These are phyloP conservation scores for Fraxinus anomala DNA, from an alignment of 257 asterid genomes.

Conservation along the genomic window DNA sequence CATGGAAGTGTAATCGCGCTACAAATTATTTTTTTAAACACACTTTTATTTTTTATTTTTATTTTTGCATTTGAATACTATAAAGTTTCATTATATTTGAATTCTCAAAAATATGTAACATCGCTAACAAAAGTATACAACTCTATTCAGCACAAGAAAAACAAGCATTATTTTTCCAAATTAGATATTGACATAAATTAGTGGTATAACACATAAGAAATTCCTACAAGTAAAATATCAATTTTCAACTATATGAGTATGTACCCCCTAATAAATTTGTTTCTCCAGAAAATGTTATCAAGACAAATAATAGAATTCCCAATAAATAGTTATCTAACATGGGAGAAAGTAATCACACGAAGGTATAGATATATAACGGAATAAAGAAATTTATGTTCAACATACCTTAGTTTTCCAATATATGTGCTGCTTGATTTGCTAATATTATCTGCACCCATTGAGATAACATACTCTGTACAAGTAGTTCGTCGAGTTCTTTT, in stretches of 20 bases:
- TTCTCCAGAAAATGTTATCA: neutral
- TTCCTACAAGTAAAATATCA: neutral
- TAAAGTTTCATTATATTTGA: neutral
- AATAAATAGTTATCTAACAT: neutral
- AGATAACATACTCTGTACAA: constrained; percentile 62
- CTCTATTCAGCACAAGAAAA: neutral
- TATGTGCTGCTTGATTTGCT: constrained; percentile 56
- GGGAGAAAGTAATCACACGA: neutral
- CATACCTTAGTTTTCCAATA: constrained; percentile 53
- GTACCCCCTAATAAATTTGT: neutral
- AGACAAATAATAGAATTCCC: neutral
- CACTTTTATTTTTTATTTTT: neutral
- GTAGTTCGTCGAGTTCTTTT: constrained; percentile 59
- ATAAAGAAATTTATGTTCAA: neutral
- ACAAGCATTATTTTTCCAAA: neutral
- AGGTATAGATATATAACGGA: neutral
- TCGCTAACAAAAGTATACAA: neutral
- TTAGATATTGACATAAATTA: neutral
- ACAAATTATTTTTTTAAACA: neutral
- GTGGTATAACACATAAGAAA: neutral
- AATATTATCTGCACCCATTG: constrained; percentile 58
- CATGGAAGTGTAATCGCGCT: neutral
- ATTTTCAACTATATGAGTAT: neutral
- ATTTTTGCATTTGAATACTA: neutral
- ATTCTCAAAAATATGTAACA: neutral